phyloP scores from a whole-genome alignment of 169 alveolate genomes.

The Eimeria necatrix region DNA sequence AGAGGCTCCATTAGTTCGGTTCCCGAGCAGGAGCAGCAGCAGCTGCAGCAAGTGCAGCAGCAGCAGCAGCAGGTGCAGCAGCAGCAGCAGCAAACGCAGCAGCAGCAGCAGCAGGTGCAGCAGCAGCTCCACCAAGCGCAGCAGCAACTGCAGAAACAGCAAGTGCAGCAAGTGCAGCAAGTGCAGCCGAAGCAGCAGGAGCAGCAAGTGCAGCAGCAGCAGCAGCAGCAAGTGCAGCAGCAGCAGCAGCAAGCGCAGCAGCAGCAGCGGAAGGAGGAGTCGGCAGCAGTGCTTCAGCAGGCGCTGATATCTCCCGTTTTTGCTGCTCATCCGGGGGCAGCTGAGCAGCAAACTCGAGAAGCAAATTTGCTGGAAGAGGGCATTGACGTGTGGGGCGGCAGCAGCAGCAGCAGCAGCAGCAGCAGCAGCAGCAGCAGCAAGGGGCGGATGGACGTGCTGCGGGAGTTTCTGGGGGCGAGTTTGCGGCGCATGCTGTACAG shows the following conservation, averaged over 20 bases:
- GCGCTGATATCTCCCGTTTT: not conserved
- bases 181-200: too few species aligned
- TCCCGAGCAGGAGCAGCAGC: not conserved
- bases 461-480: not conserved
- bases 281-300: not conserved
- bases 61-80: too few species aligned
- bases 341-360: not conserved
- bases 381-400: not conserved
- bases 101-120: too few species aligned
- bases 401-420: not conserved
- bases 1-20: not conserved
- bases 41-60: too few species aligned
- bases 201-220: too few species aligned
- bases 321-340: not conserved
- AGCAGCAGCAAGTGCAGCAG: too few species aligned
- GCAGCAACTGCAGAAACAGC: too few species aligned
- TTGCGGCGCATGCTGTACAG: slow-evolving; percentile 28
- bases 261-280: not conserved
- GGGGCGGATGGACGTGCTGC: slow-evolving; percentile 22
- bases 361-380: not conserved
- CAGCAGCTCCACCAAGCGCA: too few species aligned
- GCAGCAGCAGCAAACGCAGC: too few species aligned
- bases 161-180: too few species aligned
- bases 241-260: too few species aligned
- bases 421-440: not conserved